A percentile compares a stretch with the other conserved stretches of the same genome.
Conservation (phyloP, 2,329 filamentous ascomycete species). For the Fusarium odoratissimum region DNA sequence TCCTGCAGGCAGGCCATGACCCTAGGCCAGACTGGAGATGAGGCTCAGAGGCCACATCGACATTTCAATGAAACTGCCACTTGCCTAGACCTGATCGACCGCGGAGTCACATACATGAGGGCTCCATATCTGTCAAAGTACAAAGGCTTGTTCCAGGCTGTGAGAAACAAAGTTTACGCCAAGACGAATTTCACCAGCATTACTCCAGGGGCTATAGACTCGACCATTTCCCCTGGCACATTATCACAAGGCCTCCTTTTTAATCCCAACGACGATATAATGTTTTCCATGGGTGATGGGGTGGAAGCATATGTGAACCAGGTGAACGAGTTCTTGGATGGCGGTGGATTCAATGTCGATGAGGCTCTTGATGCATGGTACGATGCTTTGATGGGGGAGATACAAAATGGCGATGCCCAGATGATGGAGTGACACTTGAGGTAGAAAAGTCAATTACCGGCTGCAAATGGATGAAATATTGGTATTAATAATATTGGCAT, state of each 20-base stretch:
- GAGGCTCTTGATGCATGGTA: constrained; percentile 18
- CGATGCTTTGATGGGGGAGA: constrained; percentile 1
- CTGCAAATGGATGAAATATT: fast-evolving
- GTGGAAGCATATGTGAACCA: constrained; percentile 3
- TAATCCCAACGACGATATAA: not conserved
- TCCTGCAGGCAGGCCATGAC: not conserved
- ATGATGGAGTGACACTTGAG: not conserved
- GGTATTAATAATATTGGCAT: fast-evolving
- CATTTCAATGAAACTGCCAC: not conserved
- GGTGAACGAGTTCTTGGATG: not conserved
- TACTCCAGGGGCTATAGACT: not conserved
- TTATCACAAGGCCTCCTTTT: not conserved
- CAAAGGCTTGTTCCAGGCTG: not conserved
- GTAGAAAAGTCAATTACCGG: fast-evolving
- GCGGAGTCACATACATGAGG: fast-evolving
- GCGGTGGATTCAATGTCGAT: not conserved
- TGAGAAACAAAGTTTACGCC: not conserved
- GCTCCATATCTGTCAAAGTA: fast-evolving
- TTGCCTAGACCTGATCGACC: not conserved
- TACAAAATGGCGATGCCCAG: not conserved
- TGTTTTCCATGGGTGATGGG: not conserved
- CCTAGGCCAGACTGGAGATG: fast-evolving
- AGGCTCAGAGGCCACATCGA: not conserved
- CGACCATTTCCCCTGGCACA: not conserved
- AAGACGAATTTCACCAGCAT: not conserved